Percentiles rank a stretch among this genome's conserved stretches.
Evolutionary conservation across 306 rosid species (phyloP).

Genomic region (Medicago lupulina): DNA sequence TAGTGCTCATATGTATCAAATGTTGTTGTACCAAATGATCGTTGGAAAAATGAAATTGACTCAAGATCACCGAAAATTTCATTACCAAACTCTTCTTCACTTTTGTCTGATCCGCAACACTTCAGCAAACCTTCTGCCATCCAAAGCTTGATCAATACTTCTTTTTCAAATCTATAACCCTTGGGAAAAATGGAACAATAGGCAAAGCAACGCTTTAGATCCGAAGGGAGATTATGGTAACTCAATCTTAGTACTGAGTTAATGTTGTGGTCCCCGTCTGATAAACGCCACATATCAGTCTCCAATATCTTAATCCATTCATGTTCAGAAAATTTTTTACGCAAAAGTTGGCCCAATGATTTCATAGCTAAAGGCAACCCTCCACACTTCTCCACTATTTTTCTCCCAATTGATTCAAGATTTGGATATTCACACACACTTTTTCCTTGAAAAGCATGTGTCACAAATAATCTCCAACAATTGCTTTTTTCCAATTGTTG

Average conservation of each 20-base stretch:
- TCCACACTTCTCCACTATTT: slow-evolving; percentile 31
- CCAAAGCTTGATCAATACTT: slow-evolving; percentile 15
- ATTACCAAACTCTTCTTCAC: too few species aligned
- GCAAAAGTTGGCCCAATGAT: slow-evolving; percentile 50
- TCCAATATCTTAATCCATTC: slow-evolving; percentile 42
- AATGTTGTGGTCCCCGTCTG: slow-evolving; percentile 29
- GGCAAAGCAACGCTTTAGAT: slow-evolving; percentile 35
- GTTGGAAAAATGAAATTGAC: too few species aligned
- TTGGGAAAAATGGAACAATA: slow-evolving; percentile 37
- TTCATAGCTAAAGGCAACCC: slow-evolving; percentile 26
- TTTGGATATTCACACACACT: background rate
- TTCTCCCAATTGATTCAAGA: background rate
- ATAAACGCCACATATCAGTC: slow-evolving; percentile 40
- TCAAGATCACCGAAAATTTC: too few species aligned
- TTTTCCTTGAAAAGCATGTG: background rate
- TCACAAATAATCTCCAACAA: slow-evolving; percentile 9
- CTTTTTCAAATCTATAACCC: background rate
- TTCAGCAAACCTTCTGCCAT: slow-evolving; percentile 43
- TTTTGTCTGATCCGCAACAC: too few species aligned
- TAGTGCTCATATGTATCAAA: too few species aligned
- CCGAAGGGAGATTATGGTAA: slow-evolving; percentile 35
- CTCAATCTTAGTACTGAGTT: slow-evolving; percentile 44
- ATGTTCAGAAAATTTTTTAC: background rate
- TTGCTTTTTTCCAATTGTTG: background rate
- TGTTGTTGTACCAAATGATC: too few species aligned